A percentile compares a stretch with the other conserved stretches of the same genome.
phyloP scores from a whole-genome alignment of 371 early-diverging fungal genomes.

The Paramicrosporidium saccamoebae region DNA sequence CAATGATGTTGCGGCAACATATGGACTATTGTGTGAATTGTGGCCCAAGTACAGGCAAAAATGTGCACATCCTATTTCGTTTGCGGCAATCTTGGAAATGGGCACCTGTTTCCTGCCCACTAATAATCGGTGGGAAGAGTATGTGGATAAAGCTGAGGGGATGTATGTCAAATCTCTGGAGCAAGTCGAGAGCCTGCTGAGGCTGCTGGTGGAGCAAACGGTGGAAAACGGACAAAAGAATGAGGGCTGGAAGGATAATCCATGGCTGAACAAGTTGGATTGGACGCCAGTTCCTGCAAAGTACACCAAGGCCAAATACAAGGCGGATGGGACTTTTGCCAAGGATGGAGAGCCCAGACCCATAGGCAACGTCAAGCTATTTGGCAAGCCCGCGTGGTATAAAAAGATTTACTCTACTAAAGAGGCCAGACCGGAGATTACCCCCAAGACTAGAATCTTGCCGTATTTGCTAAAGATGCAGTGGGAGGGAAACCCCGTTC shows the following conservation, averaged over 20 bases:
- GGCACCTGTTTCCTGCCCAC: slow-evolving; percentile 48
- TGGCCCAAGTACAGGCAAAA: slow-evolving; percentile 29
- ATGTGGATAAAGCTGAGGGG: slow-evolving; percentile 21
- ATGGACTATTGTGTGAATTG: slow-evolving; percentile 21
- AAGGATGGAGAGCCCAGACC: slow-evolving; percentile 9
- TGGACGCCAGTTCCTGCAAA: slow-evolving; percentile 18
- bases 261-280: slow-evolving; percentile 57
- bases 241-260: slow-evolving; percentile 11
- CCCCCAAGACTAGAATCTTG: slow-evolving; percentile 28
- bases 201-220: slow-evolving; percentile 26
- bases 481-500: slow-evolving; percentile 53
- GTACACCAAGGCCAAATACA: slow-evolving; percentile 9
- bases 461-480: slow-evolving; percentile 45
- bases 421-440: slow-evolving; percentile 14
- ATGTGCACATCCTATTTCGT: slow-evolving; percentile 74
- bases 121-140: slow-evolving; percentile 31
- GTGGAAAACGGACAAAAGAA: slow-evolving; percentile 8
- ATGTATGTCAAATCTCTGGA: slow-evolving; percentile 14
- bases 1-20: slow-evolving; percentile 46
- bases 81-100: slow-evolving; percentile 68
- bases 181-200: slow-evolving; percentile 16
- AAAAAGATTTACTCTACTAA: slow-evolving; percentile 28
- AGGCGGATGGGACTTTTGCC: slow-evolving; percentile 7
- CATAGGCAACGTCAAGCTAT: slow-evolving; percentile 7
- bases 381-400: slow-evolving; percentile 59